These are phyloP conservation scores for Infundibulicybe gibba DNA, from an alignment of 768 basidiomycete genomes.

Conservation along the genomic window DNA sequence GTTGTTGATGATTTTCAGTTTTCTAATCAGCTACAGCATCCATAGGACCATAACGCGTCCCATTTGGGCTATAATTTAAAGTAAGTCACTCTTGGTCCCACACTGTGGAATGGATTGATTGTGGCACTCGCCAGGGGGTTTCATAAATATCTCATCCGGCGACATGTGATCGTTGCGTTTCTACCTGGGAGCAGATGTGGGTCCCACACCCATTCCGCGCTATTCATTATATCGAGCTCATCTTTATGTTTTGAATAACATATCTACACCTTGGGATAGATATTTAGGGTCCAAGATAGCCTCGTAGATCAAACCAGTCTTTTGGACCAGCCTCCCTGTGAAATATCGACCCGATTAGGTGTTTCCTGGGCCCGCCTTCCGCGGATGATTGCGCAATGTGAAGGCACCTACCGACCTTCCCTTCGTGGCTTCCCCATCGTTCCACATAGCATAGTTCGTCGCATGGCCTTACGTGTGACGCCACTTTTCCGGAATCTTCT, in stretches of 20 bases:
- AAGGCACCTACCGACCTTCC: conserved; percentile 18
- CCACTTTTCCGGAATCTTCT: conserved; percentile 38
- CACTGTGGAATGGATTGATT: conserved; percentile 27
- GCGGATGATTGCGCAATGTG: conserved; percentile 41
- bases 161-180: conserved; percentile 5
- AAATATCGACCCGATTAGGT: conserved; percentile 33
- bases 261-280: too few relatives aligned
- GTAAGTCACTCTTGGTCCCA: conserved; percentile 10
- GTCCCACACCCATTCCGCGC: too few relatives aligned
- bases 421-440: conserved; percentile 20
- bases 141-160: conserved; percentile 12
- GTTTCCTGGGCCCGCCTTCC: conserved; percentile 34
- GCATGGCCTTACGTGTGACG: conserved; percentile 40
- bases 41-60: conserved; percentile 25
- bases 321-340: conserved; percentile 37
- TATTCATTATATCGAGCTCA: too few relatives aligned
- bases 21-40: conserved; percentile 9
- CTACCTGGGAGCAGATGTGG: too few relatives aligned
- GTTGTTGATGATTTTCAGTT: too few relatives aligned
- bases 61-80: conserved; percentile 16
- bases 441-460: conserved; percentile 23
- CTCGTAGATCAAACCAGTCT: conserved; percentile 31
- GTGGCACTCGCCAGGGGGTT: conserved; percentile 28
- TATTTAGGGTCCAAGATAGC: conserved; percentile 22
- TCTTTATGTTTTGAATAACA: too few relatives aligned